Base-by-base conservation (phyloP, 1,284 basidiomycete genomes). In the Microstroma glucosiphilum region DNA sequence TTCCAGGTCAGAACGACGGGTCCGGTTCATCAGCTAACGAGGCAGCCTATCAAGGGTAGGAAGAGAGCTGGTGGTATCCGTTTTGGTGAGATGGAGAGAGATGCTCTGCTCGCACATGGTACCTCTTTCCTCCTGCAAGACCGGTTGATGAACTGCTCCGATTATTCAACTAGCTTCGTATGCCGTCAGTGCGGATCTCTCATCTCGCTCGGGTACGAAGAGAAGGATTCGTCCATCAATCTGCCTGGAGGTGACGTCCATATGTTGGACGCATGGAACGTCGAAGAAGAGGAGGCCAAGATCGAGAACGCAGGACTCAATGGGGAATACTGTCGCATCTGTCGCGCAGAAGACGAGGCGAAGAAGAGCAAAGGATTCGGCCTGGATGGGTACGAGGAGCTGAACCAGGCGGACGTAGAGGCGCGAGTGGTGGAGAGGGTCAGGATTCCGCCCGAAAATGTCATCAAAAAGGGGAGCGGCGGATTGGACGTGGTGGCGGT, bases 71-170 rank as follows among this genome's bases (percentile, higher is more conserved):
- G 96, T 78, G 96, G 96, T 80, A 98, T 99, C 75, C 93, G 96
- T 68, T 98, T 99, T 81, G 96, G 96, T 73, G 96, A 99, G 82
- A 99, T 99, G 96, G 96, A 99, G 82, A 90, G 96, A 63, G 96
- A 99, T 79, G 94, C 96, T 15, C 85, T 98, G 58, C 91, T 99
- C 71, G 96, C 96, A 2, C 96, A 99, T 82, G 96, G 96, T 49
- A 96, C 96, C 6, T 92, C 91, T 6, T 98, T 96, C 87, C 85
- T 98, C 54, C 85, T 99, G 25, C 94, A 98, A 83, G 96, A 99
- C 80, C 86, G 96, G 60, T 82, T 99, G 77, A 98, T 99, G 94
- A 98, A 98, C 82, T 99, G 96, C 80, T 98, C 94, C 48, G 96
- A 99, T 82, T 98, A 98, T 81, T 96, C 92, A 41, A 97, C 93